These are phyloP conservation scores for Achaetomiella virescens DNA, from an alignment of 495 filamentous ascomycete genomes.

Conservation along the genomic window DNA sequence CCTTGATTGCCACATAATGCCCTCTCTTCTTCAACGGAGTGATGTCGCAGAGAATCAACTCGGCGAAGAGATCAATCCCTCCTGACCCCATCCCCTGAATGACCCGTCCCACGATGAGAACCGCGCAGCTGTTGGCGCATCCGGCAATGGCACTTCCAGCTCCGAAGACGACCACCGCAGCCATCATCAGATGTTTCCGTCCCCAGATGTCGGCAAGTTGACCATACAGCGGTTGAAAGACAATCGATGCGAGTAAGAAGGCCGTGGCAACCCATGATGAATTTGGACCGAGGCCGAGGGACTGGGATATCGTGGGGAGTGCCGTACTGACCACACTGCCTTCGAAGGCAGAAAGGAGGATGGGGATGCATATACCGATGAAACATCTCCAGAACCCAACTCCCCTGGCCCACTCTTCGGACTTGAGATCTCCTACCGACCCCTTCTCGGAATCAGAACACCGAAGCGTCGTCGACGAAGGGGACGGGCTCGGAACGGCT, in stretches of 20 bases:
- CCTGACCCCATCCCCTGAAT: constrained; percentile 79
- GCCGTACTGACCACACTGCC: constrained; percentile 48
- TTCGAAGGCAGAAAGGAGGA: constrained; percentile 43
- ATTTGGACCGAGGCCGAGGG: constrained; percentile 25
- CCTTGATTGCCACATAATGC: constrained; percentile 52
- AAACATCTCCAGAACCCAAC: constrained; percentile 38
- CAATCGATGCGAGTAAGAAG: constrained; percentile 25
- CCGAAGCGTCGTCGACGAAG: neutral
- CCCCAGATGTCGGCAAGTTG: constrained; percentile 49
- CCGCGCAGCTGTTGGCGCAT: constrained; percentile 31
- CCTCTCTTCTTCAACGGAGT: constrained; percentile 63
- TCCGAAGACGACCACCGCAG: constrained; percentile 35
- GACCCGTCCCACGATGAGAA: constrained; percentile 68
- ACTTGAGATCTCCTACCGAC: neutral
- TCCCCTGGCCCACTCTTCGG: constrained; percentile 20
- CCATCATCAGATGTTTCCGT: constrained; percentile 40
- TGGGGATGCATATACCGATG: constrained; percentile 30
- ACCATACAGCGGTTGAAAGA: constrained; percentile 33
- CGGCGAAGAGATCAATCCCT: constrained; percentile 49
- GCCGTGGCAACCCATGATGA: constrained; percentile 29
- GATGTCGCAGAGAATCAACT: constrained; percentile 54
- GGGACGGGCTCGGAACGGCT: neutral
- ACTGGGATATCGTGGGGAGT: constrained; percentile 35
- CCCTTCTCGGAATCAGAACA: neutral
- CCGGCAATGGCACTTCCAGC: constrained; percentile 41